phyloP scores from a whole-genome alignment of 768 basidiomycete species.

The Calvatia gigantea region DNA sequence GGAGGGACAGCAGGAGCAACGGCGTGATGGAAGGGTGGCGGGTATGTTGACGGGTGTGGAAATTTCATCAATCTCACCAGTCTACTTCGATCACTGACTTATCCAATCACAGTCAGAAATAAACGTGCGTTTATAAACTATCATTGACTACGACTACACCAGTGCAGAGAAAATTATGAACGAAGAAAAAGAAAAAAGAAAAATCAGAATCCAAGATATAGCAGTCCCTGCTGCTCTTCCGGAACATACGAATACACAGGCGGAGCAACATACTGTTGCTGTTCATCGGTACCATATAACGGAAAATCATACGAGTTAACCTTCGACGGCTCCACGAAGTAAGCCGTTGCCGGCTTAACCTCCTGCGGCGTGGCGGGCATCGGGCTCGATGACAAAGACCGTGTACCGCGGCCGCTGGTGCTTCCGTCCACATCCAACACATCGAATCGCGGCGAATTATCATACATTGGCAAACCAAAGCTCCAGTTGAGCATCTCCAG shows the following conservation, averaged over 20 bases:
- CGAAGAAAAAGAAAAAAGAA: neutral
- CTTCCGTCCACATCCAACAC: neutral
- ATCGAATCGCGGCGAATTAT: neutral
- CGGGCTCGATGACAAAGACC: conserved; percentile 5
- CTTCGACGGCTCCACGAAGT: conserved; percentile 3
- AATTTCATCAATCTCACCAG: conserved; percentile 5
- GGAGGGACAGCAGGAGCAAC: neutral
- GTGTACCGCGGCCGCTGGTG: neutral
- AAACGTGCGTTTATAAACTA: neutral
- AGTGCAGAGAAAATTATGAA: neutral
- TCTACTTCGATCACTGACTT: conserved; percentile 11
- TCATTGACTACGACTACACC: neutral
- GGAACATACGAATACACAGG: conserved; percentile 1
- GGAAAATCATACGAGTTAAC: conserved; percentile 8
- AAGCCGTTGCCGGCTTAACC: neutral
- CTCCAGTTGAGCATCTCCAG: neutral
- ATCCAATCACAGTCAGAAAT: neutral
- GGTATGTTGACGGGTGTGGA: conserved; percentile 4
- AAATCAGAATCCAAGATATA: neutral
- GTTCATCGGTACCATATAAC: neutral
- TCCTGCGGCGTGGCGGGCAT: conserved; percentile 5
- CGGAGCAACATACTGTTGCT: neutral
- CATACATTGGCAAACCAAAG: neutral
- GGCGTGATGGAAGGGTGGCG: neutral
- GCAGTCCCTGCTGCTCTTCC: conserved; percentile 1